These are phyloP conservation scores for Phaeosphaeria sp. DNA, from an alignment of 2,329 filamentous ascomycete species.

Conservation along the genomic window DNA sequence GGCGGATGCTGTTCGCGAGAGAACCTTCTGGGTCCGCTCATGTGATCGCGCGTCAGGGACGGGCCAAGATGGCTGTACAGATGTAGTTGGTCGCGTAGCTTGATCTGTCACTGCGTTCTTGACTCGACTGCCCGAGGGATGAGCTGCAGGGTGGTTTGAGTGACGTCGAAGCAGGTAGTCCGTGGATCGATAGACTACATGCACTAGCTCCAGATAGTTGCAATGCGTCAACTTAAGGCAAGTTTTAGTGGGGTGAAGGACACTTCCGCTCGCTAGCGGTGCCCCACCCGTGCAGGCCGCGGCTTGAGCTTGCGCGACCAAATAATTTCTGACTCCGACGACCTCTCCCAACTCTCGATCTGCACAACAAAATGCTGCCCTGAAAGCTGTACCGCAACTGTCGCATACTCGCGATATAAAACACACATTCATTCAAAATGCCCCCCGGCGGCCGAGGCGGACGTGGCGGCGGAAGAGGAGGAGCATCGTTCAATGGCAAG, in stretches of 20 bases:
- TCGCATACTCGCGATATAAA: background rate
- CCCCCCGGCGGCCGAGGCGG: slow-evolving; percentile 43
- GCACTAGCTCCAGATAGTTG: background rate
- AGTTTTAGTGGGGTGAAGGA: slow-evolving; percentile 13
- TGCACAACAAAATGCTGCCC: background rate
- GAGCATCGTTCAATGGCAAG: slow-evolving; percentile 35
- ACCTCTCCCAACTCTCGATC: slow-evolving; percentile 1
- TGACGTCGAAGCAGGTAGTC: background rate
- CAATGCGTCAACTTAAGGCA: background rate
- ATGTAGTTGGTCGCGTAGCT: slow-evolving; percentile 13
- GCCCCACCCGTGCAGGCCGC: slow-evolving; percentile 29
- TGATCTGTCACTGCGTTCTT: background rate
- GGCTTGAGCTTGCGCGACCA: slow-evolving; percentile 17
- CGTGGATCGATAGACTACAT: background rate
- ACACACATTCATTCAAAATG: slow-evolving; percentile 15
- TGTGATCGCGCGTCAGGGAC: slow-evolving; percentile 36
- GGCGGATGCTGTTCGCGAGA: slow-evolving; percentile 14
- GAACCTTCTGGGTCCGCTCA: slow-evolving; percentile 38
- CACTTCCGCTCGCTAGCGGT: slow-evolving; percentile 21
- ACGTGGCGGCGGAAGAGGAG: slow-evolving; percentile 36
- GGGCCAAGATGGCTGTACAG: too few relatives aligned
- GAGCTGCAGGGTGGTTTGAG: background rate
- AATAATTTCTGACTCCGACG: slow-evolving; percentile 29
- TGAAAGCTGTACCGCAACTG: background rate
- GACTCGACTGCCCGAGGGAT: background rate